Base-by-base conservation (phyloP, 129 eudicot species). In the Silybum marianum region DNA sequence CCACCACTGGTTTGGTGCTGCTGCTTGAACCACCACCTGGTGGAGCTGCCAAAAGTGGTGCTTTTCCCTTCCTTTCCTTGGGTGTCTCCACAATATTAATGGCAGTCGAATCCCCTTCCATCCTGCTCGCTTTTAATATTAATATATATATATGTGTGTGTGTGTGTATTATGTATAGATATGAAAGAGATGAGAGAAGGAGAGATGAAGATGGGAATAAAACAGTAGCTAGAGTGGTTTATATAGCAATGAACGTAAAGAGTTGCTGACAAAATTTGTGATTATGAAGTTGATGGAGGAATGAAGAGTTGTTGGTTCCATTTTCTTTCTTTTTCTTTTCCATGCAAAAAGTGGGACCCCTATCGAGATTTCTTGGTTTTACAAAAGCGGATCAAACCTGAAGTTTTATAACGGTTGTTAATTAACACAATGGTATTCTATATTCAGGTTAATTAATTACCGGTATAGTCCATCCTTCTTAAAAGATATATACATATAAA, bases 31-130 rank as follows among this genome's bases (percentile, higher is more conserved):
- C 86, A 13, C 84, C 62, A 13, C 84, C 62, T 0, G 87, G 78
- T 2, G 85, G 88, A 32, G 87, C 36, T 46, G 89, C 84, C 81
- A 91, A 78, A 73, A 91, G 92, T 1, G 90, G 97, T 0, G 97
- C 93, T 82, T 90, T 94, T 62, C 97, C 98, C 54, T 91, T 91
- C 42, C 85, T 85, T 83, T 88, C 94, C 77, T 80, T 85, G 72
- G 92, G 89, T 69, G 94, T 60, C 44, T 88, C 90, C 22, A 72
- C 68, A 4, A 85, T 51, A 42, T 84, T 84, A 25, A 87, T 74
- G 13, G 85, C 69, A 0, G 91, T 60, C 1, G 90, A 74, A 9
- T 91, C 93, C 13, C 84, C 87, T 85, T 86, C 88, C 88, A 85
- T 88, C 89, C 78, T 82, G 38, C 70, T 16, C 71, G 8, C 16